Base-by-base conservation (phyloP, 805 yeast species). In the Suhomyces emberorum region DNA sequence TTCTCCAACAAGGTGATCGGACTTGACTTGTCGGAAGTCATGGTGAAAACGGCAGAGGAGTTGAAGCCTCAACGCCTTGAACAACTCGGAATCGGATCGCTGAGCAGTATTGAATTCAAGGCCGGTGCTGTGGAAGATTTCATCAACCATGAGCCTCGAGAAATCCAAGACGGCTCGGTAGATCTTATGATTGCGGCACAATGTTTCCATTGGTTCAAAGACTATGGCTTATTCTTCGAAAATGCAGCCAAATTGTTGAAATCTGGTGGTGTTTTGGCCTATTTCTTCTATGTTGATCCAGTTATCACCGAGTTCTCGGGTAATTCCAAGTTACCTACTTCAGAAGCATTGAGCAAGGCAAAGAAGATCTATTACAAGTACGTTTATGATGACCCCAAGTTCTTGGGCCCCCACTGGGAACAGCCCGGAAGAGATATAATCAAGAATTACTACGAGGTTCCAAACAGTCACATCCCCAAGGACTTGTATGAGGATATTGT, bases 341-440 rank as follows among this genome's bases (percentile, higher is more conserved):
- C 15, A 4, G 51, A 49, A 5, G 43, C 47, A 3, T 34, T 59
- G 11, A 23, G 46, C 15, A 51, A 38, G 26, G 63, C 65, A 1
- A 35, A 42, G 19, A 44, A 51, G 7, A 41, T 59, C 15, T 65
- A 71, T 60, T 49, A 57, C 28, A 58, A 66, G 28, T 57, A 65
- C 32, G 64, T 61, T 4, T 75, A 75, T 44, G 69, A 65, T 18
- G 64, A 62, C 32, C 65, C 72, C 0, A 51, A 57, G 2, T 62
- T 52, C 29, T 54, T 83, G 30, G 89, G 89, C 0, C 79, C 80
- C 0, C 77, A 77, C 52, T 89, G 97, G 97, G 84, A 86, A 49
- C 83, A 82, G 47, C 93, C 95, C 0, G 97, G 96, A 0, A 66
- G 95, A 32, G 36, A 52, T 4, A 61, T 73, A 10, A 57, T 89